Conservation (phyloP, 2,329 filamentous ascomycete species). For the Diaporthe longicolla region DNA sequence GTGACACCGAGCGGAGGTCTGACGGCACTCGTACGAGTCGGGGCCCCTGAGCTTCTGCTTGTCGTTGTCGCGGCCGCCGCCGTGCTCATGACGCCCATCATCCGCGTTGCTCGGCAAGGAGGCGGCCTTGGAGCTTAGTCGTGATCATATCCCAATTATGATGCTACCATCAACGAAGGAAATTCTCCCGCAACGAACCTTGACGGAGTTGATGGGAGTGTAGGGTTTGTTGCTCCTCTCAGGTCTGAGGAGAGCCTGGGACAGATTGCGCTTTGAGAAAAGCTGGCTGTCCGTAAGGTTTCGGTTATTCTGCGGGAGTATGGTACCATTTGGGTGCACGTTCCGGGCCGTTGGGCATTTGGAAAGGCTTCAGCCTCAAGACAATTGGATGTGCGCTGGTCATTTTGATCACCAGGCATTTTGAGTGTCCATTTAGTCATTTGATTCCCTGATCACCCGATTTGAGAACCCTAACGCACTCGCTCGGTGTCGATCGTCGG, state of each 20-base stretch:
- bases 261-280: not conserved
- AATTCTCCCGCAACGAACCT: not conserved
- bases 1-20: constrained; percentile 11
- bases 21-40: not conserved
- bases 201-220: not conserved
- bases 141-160: not conserved
- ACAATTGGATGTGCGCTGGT: not conserved
- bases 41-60: constrained; percentile 11
- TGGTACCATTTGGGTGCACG: not conserved
- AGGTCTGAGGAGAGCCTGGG: not conserved
- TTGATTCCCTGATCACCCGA: not conserved
- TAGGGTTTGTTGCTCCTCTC: not conserved
- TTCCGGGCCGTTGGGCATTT: not conserved
- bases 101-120: not conserved
- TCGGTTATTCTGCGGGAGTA: constrained; percentile 13
- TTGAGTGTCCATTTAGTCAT: not conserved
- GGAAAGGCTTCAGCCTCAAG: not conserved
- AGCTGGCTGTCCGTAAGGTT: constrained; percentile 6
- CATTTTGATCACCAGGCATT: not conserved
- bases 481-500: not conserved
- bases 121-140: not conserved
- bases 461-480: not conserved
- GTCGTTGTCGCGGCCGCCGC: not conserved
- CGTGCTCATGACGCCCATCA: not conserved
- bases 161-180: not conserved